These are phyloP conservation scores for Tylopilus vinaceipallidus DNA, from an alignment of 768 basidiomycete genomes.

Conservation along the genomic window DNA sequence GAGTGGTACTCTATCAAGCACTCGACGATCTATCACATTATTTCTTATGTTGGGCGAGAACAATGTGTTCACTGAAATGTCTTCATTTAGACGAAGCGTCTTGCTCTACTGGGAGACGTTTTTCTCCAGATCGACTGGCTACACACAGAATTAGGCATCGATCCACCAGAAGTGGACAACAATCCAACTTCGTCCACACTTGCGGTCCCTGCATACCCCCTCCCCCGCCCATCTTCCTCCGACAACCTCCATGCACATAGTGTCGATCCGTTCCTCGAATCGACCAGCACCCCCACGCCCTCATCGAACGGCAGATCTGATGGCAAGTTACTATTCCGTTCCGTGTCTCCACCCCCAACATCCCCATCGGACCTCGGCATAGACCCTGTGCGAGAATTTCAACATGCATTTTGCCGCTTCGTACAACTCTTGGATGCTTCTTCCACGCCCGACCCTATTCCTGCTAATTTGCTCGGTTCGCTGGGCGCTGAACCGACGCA, in stretches of 20 bases:
- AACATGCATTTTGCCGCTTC: slow-evolving; percentile 60
- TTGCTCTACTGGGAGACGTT: slow-evolving; percentile 57
- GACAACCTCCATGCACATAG: slow-evolving; percentile 18
- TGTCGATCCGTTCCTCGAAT: slow-evolving; percentile 28
- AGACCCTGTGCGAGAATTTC: slow-evolving; percentile 41
- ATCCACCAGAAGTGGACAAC: slow-evolving; percentile 55
- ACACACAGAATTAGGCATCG: slow-evolving; percentile 76
- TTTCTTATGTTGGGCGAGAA: too few relatives aligned
- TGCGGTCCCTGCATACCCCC: slow-evolving; percentile 35
- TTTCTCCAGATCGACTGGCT: slow-evolving; percentile 82
- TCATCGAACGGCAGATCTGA: slow-evolving; percentile 38
- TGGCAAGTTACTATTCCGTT: slow-evolving; percentile 35
- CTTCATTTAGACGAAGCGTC: slow-evolving; percentile 57
- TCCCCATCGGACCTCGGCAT: slow-evolving; percentile 6
- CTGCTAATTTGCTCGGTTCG: slow-evolving; percentile 26
- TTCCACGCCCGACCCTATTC: slow-evolving; percentile 19
- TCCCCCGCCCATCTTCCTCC: slow-evolving; percentile 45
- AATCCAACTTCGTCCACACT: slow-evolving; percentile 40
- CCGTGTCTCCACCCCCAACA: slow-evolving; percentile 17
- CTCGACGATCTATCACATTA: too few relatives aligned
- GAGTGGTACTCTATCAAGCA: too few relatives aligned
- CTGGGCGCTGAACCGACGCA: slow-evolving; percentile 72
- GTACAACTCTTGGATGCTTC: slow-evolving; percentile 54
- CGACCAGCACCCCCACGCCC: slow-evolving; percentile 47
- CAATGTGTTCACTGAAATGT: slow-evolving; percentile 4